Conservation (phyloP, 2,329 filamentous ascomycete genomes). For the Lachnellula arida region DNA sequence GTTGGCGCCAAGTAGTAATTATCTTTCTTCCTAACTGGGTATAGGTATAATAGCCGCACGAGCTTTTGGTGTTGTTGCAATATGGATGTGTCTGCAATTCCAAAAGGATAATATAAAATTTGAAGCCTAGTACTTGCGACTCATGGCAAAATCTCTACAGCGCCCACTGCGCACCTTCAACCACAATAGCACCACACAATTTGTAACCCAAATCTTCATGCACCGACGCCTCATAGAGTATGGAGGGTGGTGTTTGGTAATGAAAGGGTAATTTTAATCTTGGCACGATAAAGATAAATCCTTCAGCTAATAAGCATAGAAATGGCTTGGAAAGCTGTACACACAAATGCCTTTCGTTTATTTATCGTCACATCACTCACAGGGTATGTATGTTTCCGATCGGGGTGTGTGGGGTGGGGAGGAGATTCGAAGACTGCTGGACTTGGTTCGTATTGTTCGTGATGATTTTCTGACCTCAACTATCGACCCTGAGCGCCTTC, state of each 20-base stretch:
- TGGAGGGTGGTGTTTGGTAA: constrained; percentile 61
- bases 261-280: constrained; percentile 43
- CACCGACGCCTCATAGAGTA: constrained; percentile 50
- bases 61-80: too few species aligned
- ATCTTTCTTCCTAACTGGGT: too few species aligned
- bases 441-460: constrained; percentile 24
- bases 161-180: not conserved
- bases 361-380: constrained; percentile 12
- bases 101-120: constrained; percentile 45
- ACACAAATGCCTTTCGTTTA: constrained; percentile 42
- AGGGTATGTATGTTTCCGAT: not conserved
- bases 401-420: not conserved
- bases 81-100: not conserved
- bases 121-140: not conserved
- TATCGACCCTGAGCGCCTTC: constrained; percentile 22
- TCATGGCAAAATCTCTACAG: not conserved
- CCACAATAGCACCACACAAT: constrained; percentile 10
- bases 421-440: constrained; percentile 9
- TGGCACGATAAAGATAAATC: constrained; percentile 45
- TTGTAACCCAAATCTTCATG: constrained; percentile 61
- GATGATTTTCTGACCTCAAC: constrained; percentile 26
- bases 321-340: constrained; percentile 42
- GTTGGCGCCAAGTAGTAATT: too few species aligned
- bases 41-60: too few species aligned
- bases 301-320: constrained; percentile 43